phyloP scores from a whole-genome alignment of 2,329 filamentous ascomycete genomes.

The Sclerotinia glacialis region DNA sequence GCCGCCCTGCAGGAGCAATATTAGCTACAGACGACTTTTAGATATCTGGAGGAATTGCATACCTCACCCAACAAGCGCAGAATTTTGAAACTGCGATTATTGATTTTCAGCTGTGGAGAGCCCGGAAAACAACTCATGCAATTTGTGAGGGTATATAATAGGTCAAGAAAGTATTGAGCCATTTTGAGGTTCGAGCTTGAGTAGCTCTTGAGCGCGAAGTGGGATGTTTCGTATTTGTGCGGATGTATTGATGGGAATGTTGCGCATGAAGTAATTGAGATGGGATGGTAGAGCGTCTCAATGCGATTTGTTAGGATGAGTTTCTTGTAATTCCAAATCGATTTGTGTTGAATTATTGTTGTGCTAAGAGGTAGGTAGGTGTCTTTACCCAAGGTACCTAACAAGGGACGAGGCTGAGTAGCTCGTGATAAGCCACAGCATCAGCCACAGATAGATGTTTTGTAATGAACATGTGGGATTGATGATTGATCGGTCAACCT shows the following conservation, averaged over 20 bases:
- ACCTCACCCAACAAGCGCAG: conserved; percentile 83
- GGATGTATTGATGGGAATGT: neutral
- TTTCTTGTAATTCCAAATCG: neutral
- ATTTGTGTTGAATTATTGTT: neutral
- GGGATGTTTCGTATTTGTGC: conserved; percentile 2
- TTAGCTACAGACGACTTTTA: too few species aligned
- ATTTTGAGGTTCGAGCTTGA: conserved; percentile 45
- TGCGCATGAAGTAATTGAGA: neutral
- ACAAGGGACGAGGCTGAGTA: conserved; percentile 8
- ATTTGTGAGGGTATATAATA: conserved; percentile 87
- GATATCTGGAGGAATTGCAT: too few species aligned
- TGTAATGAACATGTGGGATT: neutral
- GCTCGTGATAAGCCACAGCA: neutral
- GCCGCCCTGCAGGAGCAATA: conserved; percentile 55
- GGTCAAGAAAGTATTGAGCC: conserved; percentile 82
- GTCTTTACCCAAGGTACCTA: neutral
- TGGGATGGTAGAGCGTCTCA: neutral
- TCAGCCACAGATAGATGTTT: conserved; percentile 4
- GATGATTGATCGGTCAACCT: neutral
- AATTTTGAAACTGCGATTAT: conserved; percentile 93
- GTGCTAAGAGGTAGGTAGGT: conserved; percentile 9
- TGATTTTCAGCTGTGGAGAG: conserved; percentile 92
- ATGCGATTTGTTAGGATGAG: neutral
- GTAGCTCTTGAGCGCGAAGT: conserved; percentile 12
- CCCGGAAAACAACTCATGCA: conserved; percentile 96